Evolutionary conservation across 495 filamentous ascomycete species (phyloP).

Genomic region (Podospora appendiculata): DNA sequence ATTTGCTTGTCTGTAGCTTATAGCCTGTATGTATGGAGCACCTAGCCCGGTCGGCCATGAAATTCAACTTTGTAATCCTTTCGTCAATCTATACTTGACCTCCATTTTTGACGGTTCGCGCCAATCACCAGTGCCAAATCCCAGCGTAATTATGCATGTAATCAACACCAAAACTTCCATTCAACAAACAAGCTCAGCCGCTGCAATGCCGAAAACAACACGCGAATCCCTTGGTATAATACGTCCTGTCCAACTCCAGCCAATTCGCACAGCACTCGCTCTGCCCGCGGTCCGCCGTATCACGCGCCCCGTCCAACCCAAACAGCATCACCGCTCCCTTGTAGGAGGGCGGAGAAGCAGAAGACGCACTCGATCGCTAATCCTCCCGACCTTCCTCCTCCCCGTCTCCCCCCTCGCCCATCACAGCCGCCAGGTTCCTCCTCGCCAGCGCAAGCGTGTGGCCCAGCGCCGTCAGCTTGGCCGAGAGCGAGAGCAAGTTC

Average conservation of each 20-base stretch:
- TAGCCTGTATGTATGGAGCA: too few relatives aligned
- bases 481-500: slow-evolving; percentile 74
- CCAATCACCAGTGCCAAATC: too few relatives aligned
- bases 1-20: too few relatives aligned
- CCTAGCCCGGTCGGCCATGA: too few relatives aligned
- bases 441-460: slow-evolving; percentile 62
- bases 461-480: slow-evolving; percentile 77
- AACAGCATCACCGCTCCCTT: background rate
- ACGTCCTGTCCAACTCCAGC: slow-evolving; percentile 18
- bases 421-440: slow-evolving; percentile 68
- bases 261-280: slow-evolving; percentile 11
- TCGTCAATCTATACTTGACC: too few relatives aligned
- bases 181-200: background rate
- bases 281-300: background rate
- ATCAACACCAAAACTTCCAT: background rate
- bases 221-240: slow-evolving; percentile 15
- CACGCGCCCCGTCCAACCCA: background rate
- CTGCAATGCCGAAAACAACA: slow-evolving; percentile 17
- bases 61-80: too few relatives aligned
- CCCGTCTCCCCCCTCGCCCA: slow-evolving; percentile 48
- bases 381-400: slow-evolving; percentile 9
- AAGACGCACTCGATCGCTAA: slow-evolving; percentile 8
- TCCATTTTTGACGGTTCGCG: too few relatives aligned
- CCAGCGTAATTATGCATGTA: background rate
- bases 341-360: background rate